These are phyloP conservation scores for Hordeum vulgare DNA, from an alignment of 176 grass and related monocot genomes.

Conservation along the genomic window MorexV3_pseudomolecules_assembly NC_058521.1:487729276-487729775, in stretches of 20 bases:
- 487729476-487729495: neutral
- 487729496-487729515: neutral
- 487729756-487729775: neutral
- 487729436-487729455: slow-evolving; percentile 7
- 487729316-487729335: neutral
- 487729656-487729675: neutral
- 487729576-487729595: neutral
- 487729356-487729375: neutral
- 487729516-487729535: slow-evolving; percentile 24
- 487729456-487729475: slow-evolving; percentile 6
- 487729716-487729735: neutral
- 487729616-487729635: neutral
- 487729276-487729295: neutral
- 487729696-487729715: neutral
- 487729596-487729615: neutral
- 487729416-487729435: slow-evolving; percentile 12
- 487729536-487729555: slow-evolving; percentile 25
- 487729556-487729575: neutral
- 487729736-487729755: neutral
- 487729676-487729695: neutral
- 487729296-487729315: neutral
- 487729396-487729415: slow-evolving; percentile 60
- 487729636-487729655: neutral
- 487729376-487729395: neutral
- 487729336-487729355: neutral